These are phyloP conservation scores for Calonectria pseudoreteaudii DNA, from an alignment of 2,329 filamentous ascomycete genomes.

Conservation along the genomic window DNA sequence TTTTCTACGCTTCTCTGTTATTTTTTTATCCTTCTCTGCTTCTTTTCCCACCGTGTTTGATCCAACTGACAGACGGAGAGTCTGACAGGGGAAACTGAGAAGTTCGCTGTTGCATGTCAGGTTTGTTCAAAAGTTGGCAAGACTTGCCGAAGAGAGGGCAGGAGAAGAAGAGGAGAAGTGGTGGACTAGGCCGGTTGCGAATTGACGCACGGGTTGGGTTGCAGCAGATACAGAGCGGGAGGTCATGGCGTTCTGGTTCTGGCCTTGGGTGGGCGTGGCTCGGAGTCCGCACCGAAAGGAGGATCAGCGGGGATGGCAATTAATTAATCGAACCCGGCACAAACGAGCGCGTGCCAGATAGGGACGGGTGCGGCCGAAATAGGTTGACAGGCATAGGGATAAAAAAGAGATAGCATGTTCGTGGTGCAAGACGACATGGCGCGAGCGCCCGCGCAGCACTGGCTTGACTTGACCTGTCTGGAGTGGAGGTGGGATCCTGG, in stretches of 20 bases:
- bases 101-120: not conserved
- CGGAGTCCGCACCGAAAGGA: slow-evolving; percentile 22
- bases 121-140: not conserved
- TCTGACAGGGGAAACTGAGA: not conserved
- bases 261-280: not conserved
- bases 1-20: too few relatives aligned
- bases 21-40: not conserved
- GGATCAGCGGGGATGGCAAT: slow-evolving; percentile 13
- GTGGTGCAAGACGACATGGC: not conserved
- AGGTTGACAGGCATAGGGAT: not conserved
- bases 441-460: not conserved
- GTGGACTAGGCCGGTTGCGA: not conserved
- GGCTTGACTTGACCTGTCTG: not conserved
- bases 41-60: not conserved
- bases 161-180: not conserved
- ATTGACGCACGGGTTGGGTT: not conserved
- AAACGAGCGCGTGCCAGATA: slow-evolving; percentile 15
- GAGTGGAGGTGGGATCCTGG: not conserved
- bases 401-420: not conserved
- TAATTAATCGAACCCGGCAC: slow-evolving; percentile 8
- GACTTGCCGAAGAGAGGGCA: not conserved
- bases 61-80: not conserved
- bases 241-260: slow-evolving; percentile 7
- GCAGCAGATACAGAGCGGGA: not conserved
- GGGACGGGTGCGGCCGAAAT: slow-evolving; percentile 14